phyloP scores from a whole-genome alignment of 2,329 filamentous ascomycete species.

The Xylariaceae sp. region DNA sequence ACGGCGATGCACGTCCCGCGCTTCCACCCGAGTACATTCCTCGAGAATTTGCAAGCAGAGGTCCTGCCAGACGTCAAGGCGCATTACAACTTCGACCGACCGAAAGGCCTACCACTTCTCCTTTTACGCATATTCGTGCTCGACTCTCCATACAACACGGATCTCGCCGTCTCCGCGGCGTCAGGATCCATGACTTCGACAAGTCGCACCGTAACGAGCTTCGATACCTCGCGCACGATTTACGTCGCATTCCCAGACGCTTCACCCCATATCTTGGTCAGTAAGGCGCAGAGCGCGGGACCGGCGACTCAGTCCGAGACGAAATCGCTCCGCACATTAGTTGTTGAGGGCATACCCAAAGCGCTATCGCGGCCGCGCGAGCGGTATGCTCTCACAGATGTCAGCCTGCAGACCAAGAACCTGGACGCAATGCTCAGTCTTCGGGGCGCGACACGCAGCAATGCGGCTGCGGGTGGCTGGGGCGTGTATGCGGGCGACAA shows the following conservation, averaged over 20 bases:
- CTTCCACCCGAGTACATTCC: conserved; percentile 75
- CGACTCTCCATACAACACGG: conserved; percentile 72
- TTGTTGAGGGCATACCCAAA: conserved; percentile 75
- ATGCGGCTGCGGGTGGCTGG: conserved; percentile 72
- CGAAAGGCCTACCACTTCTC: conserved; percentile 61
- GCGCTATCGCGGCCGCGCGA: conserved; percentile 71
- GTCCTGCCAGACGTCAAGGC: conserved; percentile 75
- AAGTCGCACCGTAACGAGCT: conserved; percentile 36
- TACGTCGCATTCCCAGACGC: conserved; percentile 80
- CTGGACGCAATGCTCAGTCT: conserved; percentile 64
- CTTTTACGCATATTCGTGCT: conserved; percentile 74
- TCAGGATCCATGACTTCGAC: conserved; percentile 10
- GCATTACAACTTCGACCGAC: conserved; percentile 75
- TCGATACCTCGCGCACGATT: conserved; percentile 65
- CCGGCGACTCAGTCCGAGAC: conserved; percentile 45
- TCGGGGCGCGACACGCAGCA: conserved; percentile 63
- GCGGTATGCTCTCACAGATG: conserved; percentile 63
- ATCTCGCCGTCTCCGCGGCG: conserved; percentile 39
- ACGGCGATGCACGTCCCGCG: conserved; percentile 54
- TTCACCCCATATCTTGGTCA: conserved; percentile 68
- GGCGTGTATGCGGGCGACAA: conserved; percentile 61
- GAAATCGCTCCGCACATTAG: conserved; percentile 61
- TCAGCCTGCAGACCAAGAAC: conserved; percentile 65
- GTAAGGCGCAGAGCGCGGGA: conserved; percentile 44
- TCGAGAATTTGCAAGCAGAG: conserved; percentile 68